Evolutionary conservation across 2,329 filamentous ascomycete species (phyloP).

Genomic region (Fusarium tanahbumbuense): DNA sequence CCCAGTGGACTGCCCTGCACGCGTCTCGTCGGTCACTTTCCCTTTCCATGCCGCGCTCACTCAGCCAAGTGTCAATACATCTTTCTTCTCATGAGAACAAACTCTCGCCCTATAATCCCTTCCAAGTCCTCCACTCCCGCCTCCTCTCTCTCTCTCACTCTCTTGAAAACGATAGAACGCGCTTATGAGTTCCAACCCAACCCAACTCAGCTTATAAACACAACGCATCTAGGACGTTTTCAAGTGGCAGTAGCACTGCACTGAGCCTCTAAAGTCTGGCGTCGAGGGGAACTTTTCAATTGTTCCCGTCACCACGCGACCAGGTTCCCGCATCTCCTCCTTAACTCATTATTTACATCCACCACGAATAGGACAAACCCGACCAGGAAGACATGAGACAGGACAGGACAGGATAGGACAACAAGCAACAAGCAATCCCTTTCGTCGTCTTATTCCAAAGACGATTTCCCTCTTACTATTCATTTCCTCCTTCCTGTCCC

Average conservation of each 20-base stretch:
- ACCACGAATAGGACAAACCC: constrained; percentile 10
- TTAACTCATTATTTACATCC: constrained; percentile 43
- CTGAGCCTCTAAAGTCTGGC: constrained; percentile 7
- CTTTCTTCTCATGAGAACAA: constrained; percentile 37
- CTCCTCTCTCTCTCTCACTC: background rate
- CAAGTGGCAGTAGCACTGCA: constrained; percentile 24
- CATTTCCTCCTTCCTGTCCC: constrained; percentile 1
- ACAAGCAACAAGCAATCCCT: background rate
- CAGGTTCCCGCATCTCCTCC: constrained; percentile 40
- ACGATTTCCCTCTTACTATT: background rate
- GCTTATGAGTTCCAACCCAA: background rate
- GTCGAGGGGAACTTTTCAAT: constrained; percentile 11
- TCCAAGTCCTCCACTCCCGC: background rate
- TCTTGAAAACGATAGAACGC: constrained; percentile 19
- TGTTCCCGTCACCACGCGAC: constrained; percentile 39
- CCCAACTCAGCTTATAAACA: constrained; percentile 16
- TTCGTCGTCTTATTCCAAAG: constrained; percentile 18
- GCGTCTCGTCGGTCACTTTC: constrained; percentile 41
- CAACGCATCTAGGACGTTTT: constrained; percentile 21
- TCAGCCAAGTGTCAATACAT: constrained; percentile 26
- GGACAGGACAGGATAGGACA: background rate
- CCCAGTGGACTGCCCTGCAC: constrained; percentile 30
- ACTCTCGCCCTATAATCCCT: constrained; percentile 10
- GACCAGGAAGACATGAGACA: constrained; percentile 12
- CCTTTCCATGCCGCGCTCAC: constrained; percentile 36